These are phyloP conservation scores for Conringia planisiliqua DNA, from an alignment of 345 rosid species.

Conservation along the genomic window DNA sequence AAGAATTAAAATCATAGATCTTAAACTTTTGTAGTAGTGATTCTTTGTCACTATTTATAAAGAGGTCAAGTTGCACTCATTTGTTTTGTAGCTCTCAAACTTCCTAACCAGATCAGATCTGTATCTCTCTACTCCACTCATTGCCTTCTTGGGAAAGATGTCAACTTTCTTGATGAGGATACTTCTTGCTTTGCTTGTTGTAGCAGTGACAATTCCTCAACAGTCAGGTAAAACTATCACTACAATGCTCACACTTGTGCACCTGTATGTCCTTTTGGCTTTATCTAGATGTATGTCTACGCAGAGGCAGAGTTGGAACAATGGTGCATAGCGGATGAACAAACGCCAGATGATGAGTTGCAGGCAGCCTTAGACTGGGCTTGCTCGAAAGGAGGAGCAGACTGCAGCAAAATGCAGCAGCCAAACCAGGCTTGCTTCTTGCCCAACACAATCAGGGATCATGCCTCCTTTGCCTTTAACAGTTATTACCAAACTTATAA, in stretches of 20 bases:
- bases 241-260: neutral
- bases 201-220: conserved; percentile 33
- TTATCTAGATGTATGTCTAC: neutral
- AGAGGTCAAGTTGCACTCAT: conserved; percentile 6
- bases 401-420: conserved; percentile 51
- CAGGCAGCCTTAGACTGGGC: conserved; percentile 72
- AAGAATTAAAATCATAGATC: neutral
- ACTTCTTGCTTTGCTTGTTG: conserved; percentile 39
- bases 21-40: conserved; percentile 11
- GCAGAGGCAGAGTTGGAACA: conserved; percentile 56
- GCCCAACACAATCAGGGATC: conserved; percentile 65
- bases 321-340: conserved; percentile 82
- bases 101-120: conserved; percentile 27
- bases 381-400: conserved; percentile 60
- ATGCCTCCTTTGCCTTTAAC: conserved; percentile 80
- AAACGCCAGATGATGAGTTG: conserved; percentile 62
- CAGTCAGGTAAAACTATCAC: conserved; percentile 37
- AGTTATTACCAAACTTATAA: conserved; percentile 63
- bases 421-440: conserved; percentile 56
- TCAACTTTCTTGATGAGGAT: conserved; percentile 41
- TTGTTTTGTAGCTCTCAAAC: neutral
- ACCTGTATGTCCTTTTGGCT: neutral
- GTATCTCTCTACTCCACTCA: conserved; percentile 25
- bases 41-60: neutral
- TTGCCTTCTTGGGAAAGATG: conserved; percentile 27